phyloP scores from a whole-genome alignment of 2,329 filamentous ascomycete species.

The Aureobasidium musti region DNA sequence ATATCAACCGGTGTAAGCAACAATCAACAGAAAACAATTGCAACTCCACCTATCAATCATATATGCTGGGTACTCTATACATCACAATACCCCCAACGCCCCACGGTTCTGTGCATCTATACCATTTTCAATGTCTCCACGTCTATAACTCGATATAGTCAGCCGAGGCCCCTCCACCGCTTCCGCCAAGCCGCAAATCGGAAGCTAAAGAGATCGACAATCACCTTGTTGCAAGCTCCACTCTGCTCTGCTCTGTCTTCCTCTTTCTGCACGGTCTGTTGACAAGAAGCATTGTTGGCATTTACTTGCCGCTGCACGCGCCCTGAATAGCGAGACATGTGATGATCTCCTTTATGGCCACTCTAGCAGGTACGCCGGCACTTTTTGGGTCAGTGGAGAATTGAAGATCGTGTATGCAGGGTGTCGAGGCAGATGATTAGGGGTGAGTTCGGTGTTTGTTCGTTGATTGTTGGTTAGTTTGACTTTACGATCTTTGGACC shows the following conservation, averaged over 20 bases:
- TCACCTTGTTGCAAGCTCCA: constrained; percentile 19
- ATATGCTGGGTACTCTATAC: background rate
- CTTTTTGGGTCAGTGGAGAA: background rate
- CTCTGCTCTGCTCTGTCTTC: background rate
- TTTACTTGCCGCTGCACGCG: constrained; percentile 6
- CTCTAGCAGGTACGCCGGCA: background rate
- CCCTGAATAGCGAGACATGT: constrained; percentile 1
- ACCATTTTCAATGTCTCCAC: background rate
- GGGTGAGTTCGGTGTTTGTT: background rate
- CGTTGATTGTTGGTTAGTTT: background rate
- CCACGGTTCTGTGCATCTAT: background rate
- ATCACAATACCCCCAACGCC: background rate
- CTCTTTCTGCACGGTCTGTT: background rate
- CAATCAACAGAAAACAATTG: background rate
- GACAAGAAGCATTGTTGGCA: background rate
- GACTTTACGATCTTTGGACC: background rate
- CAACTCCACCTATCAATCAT: background rate
- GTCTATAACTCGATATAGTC: background rate
- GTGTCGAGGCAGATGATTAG: constrained; percentile 6
- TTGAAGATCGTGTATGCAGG: background rate
- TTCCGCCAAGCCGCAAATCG: constrained; percentile 8
- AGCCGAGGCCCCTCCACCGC: background rate
- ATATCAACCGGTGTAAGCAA: background rate
- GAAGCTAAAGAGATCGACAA: constrained; percentile 25
- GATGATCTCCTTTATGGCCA: background rate